These are phyloP conservation scores for Coemansia sp. DNA, from an alignment of 192 early-diverging fungal genomes.

Conservation along the genomic window DNA sequence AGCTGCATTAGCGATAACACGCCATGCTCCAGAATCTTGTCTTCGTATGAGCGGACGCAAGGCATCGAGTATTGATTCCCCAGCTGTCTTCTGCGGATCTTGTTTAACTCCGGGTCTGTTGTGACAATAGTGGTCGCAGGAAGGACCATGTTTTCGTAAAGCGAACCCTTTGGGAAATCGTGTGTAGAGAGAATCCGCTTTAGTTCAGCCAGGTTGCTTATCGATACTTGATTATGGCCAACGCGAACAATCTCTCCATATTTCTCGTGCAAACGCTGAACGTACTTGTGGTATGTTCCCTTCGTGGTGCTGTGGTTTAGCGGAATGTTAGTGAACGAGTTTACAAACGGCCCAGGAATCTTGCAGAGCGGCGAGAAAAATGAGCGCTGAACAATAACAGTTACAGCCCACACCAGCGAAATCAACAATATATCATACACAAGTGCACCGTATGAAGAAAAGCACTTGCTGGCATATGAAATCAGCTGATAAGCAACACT, in stretches of 20 bases:
- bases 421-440: not conserved
- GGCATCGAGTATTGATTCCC: constrained; percentile 28
- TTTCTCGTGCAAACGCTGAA: constrained; percentile 17
- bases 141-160: constrained; percentile 27
- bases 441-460: not conserved
- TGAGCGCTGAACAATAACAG: not conserved
- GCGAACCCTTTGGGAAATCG: constrained; percentile 27
- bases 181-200: constrained; percentile 41
- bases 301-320: constrained; percentile 10
- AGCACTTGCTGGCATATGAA: not conserved
- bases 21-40: constrained; percentile 28
- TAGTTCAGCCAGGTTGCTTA: constrained; percentile 19
- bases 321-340: constrained; percentile 28
- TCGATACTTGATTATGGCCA: constrained; percentile 30
- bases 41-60: constrained; percentile 18
- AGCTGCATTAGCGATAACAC: constrained; percentile 21
- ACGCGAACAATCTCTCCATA: constrained; percentile 50
- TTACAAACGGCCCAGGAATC: constrained; percentile 34
- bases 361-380: constrained; percentile 16
- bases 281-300: constrained; percentile 32
- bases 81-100: constrained; percentile 30
- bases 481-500: not conserved
- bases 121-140: constrained; percentile 30
- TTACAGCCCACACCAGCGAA: not conserved
- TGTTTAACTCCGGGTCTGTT: constrained; percentile 37